Evolutionary conservation across 495 filamentous ascomycete genomes (phyloP), one percentile per base, ranked within the genome.

Genomic region (Collariella sp.): DNA sequence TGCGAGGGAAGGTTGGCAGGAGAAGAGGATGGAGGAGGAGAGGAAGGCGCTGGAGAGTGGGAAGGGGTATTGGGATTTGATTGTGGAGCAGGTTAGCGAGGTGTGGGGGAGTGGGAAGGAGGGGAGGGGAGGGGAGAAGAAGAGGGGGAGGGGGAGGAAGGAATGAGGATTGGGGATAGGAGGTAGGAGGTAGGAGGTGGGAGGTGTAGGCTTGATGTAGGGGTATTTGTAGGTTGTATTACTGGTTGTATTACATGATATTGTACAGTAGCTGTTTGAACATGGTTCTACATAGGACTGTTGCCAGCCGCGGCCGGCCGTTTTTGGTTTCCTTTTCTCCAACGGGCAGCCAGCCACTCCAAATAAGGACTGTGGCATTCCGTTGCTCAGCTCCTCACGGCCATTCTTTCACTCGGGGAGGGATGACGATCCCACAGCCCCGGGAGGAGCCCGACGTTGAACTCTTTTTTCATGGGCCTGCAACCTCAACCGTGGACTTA

Each of bases 71-170:
- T 81, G 80, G 15, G 83, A 81, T 61, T 71, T 96, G 70, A 96
- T 96, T 57, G 76, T 79, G 69, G 86, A 90, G 59, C 85, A 91
- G 78, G 79, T 95, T 39, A 83, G 78, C 76, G 88, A 95, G 69
- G 91, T 90, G 39, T 88, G 52, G 45, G 16, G 79, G 81, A 46
- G 62, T 54, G 69, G 50, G 59, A 63, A 35, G n/a, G 43, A 63
- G 46, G 41, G 54, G 61, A 66, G 39, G 57, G 59, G 54, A 43
- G 48, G 44, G 58, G 16, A 5, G 47, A 54, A 16, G 33, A 57
- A n/a, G 47, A 62, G 35, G 38, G 33, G 33, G 46, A 48, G 10
- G 18, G 46, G 33, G 12, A 46, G 53, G 22, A 50, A 35, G 39
- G 26, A 18, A 24, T 29, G 11, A 4, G 11, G 55, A 50, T 53